Percentiles rank a stretch among this genome's conserved stretches.
phyloP scores from a whole-genome alignment of 768 basidiomycete species.

The Mycena floridula region DNA sequence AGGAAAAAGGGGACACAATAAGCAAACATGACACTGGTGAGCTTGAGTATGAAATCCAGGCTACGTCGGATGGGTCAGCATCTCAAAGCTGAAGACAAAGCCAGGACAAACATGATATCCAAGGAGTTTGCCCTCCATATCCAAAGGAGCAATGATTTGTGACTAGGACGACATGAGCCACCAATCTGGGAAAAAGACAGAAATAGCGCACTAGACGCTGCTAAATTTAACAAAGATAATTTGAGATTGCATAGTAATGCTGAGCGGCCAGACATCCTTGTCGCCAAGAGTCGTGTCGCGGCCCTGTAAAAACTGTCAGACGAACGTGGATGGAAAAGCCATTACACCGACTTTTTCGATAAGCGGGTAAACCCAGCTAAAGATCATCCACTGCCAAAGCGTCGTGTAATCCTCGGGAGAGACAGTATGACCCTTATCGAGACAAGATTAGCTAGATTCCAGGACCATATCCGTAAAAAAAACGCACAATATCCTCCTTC shows the following conservation, averaged over 20 bases:
- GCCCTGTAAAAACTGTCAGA: slow-evolving; percentile 24
- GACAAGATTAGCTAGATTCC: background rate
- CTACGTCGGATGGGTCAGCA: slow-evolving; percentile 18
- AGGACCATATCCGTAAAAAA: slow-evolving; percentile 38
- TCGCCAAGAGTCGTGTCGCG: slow-evolving; percentile 55
- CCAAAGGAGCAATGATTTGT: slow-evolving; percentile 32
- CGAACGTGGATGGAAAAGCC: background rate
- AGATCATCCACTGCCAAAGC: slow-evolving; percentile 66
- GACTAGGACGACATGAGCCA: too few species aligned
- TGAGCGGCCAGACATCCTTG: slow-evolving; percentile 65
- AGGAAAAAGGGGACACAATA: slow-evolving; percentile 84
- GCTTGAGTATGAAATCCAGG: slow-evolving; percentile 62
- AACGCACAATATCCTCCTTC: slow-evolving; percentile 55
- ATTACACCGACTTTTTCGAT: slow-evolving; percentile 39
- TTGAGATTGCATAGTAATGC: slow-evolving; percentile 59
- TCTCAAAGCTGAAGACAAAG: background rate
- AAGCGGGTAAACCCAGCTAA: slow-evolving; percentile 66
- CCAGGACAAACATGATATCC: slow-evolving; percentile 33
- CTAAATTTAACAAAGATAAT: slow-evolving; percentile 55
- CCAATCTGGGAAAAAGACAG: too few species aligned
- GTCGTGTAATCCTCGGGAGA: slow-evolving; percentile 74
- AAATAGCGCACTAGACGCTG: slow-evolving; percentile 29
- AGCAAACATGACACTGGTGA: slow-evolving; percentile 65
- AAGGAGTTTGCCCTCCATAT: slow-evolving; percentile 40
- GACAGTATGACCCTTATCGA: slow-evolving; percentile 47